Conservation (phyloP, 176 grass and related monocot genomes). For the Otatea glauca region DNA sequence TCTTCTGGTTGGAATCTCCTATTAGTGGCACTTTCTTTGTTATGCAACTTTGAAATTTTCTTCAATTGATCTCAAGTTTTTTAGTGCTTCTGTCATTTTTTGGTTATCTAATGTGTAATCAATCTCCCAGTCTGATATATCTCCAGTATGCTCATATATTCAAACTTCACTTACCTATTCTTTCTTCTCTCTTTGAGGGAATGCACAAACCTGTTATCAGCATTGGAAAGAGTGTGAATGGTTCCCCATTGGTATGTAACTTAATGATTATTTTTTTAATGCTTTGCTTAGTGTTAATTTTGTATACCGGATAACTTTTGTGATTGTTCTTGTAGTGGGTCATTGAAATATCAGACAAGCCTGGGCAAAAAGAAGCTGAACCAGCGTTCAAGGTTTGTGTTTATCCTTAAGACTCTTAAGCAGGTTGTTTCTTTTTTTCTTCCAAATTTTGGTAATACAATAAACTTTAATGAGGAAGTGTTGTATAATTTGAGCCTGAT, state of each 20-base stretch:
- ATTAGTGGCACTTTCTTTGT: conserved; percentile 2
- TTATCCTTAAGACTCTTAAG: conserved; percentile 2
- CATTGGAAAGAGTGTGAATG: conserved; percentile 94
- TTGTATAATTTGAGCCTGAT: not conserved
- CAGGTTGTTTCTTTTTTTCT: not conserved
- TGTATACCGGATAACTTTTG: conserved; percentile 37
- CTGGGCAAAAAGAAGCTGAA: conserved; percentile 78
- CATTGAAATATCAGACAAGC: conserved; percentile 97
- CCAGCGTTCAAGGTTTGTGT: conserved; percentile 83
- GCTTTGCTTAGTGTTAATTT: conserved; percentile 17
- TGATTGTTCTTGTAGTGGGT: conserved; percentile 68
- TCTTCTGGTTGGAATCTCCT: conserved; percentile 29
- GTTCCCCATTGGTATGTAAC: conserved; percentile 74
- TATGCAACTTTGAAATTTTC: conserved; percentile 2
- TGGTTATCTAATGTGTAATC: not conserved
- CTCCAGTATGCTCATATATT: conserved; percentile 33
- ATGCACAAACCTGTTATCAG: conserved; percentile 79
- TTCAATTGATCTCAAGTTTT: conserved; percentile 16
- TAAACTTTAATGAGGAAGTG: no score
- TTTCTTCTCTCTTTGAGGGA: conserved; percentile 95
- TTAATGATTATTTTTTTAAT: conserved; percentile 10
- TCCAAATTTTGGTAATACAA: not conserved
- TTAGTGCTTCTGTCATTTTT: not conserved
- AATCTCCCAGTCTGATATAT: not conserved
- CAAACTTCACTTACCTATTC: conserved; percentile 52